These are phyloP conservation scores for Dendrostoma leiphaemia DNA, from an alignment of 2,329 filamentous ascomycete genomes.

Conservation along the genomic window DNA sequence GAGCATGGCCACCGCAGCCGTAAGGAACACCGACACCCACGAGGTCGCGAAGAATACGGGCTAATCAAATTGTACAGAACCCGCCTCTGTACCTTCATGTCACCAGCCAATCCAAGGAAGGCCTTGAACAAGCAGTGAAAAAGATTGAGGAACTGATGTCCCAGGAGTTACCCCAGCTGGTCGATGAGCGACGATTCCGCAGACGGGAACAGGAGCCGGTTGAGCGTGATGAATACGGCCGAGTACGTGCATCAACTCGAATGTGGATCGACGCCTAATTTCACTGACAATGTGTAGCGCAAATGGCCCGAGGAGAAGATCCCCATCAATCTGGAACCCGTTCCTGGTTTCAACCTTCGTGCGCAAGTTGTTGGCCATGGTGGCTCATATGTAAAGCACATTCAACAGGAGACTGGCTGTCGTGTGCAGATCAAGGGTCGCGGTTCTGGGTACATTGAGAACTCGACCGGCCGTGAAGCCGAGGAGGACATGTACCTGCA, in stretches of 20 bases:
- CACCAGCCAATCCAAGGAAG: conserved; percentile 86
- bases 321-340: conserved; percentile 82
- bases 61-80: conserved; percentile 54
- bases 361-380: conserved; percentile 95
- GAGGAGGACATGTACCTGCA: conserved; percentile 97
- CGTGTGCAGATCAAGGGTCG: conserved; percentile 98
- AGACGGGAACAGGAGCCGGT: conserved; percentile 43
- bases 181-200: conserved; percentile 90
- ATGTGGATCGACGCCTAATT: conserved; percentile 24
- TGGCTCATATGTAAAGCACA: conserved; percentile 95
- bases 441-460: conserved; percentile 91
- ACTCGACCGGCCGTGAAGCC: conserved; percentile 82
- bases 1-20: conserved; percentile 89
- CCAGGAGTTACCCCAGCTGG: conserved; percentile 90
- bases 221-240: conserved; percentile 24
- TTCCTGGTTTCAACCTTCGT: conserved; percentile 92
- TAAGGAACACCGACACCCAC: conserved; percentile 47
- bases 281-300: conserved; percentile 46
- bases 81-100: conserved; percentile 94
- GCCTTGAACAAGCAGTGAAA: conserved; percentile 81
- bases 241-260: conserved; percentile 20
- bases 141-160: conserved; percentile 96
- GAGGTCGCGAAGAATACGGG: not conserved
- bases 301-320: conserved; percentile 99
- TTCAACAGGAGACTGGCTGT: conserved; percentile 91